These are phyloP conservation scores for Diplotaxis tenuifolia DNA, from an alignment of 345 rosid genomes.

Conservation along the genomic window DNA sequence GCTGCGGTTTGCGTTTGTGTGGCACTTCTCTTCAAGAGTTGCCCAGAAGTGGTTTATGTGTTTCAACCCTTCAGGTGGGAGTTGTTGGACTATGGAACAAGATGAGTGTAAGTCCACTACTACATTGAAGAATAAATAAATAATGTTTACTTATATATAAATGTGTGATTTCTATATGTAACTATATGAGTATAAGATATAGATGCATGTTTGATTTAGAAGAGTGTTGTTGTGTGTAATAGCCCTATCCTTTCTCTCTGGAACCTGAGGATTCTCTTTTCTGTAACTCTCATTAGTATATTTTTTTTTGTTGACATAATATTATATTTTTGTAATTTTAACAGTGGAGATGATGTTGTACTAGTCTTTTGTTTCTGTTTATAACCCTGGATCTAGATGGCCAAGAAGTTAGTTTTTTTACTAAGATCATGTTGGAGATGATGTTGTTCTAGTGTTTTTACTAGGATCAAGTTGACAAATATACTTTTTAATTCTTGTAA, in stretches of 20 bases:
- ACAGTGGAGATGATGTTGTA: slow-evolving; percentile 15
- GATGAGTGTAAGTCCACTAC: slow-evolving; percentile 35
- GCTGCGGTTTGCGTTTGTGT: slow-evolving; percentile 99
- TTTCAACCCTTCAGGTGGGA: slow-evolving; percentile 99
- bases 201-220: slow-evolving; percentile 28
- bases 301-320: slow-evolving; percentile 29
- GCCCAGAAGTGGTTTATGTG: slow-evolving; percentile 83
- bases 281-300: slow-evolving; percentile 12
- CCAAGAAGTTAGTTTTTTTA: too few relatives aligned
- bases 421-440: too few relatives aligned
- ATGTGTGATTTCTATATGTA: slow-evolving; percentile 34
- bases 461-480: too few relatives aligned
- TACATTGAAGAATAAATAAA: slow-evolving; percentile 4
- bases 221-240: slow-evolving; percentile 34
- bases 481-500: too few relatives aligned
- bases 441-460: too few relatives aligned
- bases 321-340: slow-evolving; percentile 12
- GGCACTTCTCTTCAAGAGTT: slow-evolving; percentile 94
- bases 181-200: slow-evolving; percentile 31
- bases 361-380: background rate
- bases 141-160: slow-evolving; percentile 27
- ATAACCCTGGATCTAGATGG: background rate
- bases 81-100: slow-evolving; percentile 75
- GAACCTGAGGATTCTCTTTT: slow-evolving; percentile 21
- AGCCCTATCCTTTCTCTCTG: slow-evolving; percentile 16